phyloP scores from a whole-genome alignment of 768 basidiomycete genomes.

The Heimioporus sp. region DNA sequence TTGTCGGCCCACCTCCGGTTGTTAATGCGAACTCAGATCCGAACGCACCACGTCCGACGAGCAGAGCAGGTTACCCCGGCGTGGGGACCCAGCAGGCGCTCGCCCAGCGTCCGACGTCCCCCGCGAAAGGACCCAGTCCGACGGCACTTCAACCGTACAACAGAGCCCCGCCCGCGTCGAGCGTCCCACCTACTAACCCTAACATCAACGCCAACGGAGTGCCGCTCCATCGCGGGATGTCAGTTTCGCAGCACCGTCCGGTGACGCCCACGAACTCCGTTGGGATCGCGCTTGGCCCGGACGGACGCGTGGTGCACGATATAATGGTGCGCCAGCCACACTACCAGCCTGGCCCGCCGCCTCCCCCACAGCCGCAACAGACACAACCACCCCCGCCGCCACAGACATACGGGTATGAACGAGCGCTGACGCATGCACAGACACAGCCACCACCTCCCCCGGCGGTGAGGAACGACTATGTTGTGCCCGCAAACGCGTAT shows the following conservation, averaged over 20 bases:
- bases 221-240: slow-evolving; percentile 11
- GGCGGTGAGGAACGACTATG: slow-evolving; percentile 22
- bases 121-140: slow-evolving; percentile 32
- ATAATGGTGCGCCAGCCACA: slow-evolving; percentile 46
- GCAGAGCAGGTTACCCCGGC: slow-evolving; percentile 70
- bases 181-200: background rate
- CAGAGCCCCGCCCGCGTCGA: slow-evolving; percentile 4
- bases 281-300: slow-evolving; percentile 80
- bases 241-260: slow-evolving; percentile 38
- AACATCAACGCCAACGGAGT: background rate
- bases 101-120: slow-evolving; percentile 65
- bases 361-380: slow-evolving; percentile 12
- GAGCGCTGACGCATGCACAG: slow-evolving; percentile 35
- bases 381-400: slow-evolving; percentile 18
- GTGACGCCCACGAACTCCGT: slow-evolving; percentile 76
- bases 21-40: slow-evolving; percentile 28
- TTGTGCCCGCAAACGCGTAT: slow-evolving; percentile 14
- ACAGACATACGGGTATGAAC: slow-evolving; percentile 18
- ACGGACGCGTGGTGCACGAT: slow-evolving; percentile 79
- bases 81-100: slow-evolving; percentile 75
- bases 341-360: slow-evolving; percentile 18
- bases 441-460: slow-evolving; percentile 30
- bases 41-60: slow-evolving; percentile 50
- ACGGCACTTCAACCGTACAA: slow-evolving; percentile 13
- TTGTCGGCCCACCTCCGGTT: slow-evolving; percentile 31